A percentile compares a stretch with the other conserved stretches of the same genome.
Evolutionary conservation across 1,139 yeast species (phyloP).

Genomic region (Wickerhamiella pararugosa): DNA sequence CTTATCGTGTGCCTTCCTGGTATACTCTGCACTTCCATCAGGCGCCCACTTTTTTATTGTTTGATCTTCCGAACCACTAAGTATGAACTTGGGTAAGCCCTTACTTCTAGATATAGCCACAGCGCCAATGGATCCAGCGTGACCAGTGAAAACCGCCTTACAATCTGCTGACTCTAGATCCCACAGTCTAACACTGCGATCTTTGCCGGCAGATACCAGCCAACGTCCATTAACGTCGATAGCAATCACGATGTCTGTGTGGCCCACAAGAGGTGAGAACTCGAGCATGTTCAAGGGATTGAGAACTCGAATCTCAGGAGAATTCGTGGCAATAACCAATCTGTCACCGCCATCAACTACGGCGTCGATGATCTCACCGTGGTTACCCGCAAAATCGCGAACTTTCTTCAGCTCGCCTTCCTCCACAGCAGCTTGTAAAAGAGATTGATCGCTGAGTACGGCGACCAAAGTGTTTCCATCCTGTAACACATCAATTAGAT

Average conservation of each 20-base stretch:
- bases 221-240: slow-evolving; percentile 73
- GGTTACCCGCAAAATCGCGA: slow-evolving; percentile 59
- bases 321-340: slow-evolving; percentile 67
- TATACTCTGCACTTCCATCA: slow-evolving; percentile 36
- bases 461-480: slow-evolving; percentile 20
- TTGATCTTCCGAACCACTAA: slow-evolving; percentile 80
- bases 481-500: slow-evolving; percentile 6
- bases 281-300: slow-evolving; percentile 27
- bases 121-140: slow-evolving; percentile 76
- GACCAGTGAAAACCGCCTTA: slow-evolving; percentile 63
- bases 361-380: slow-evolving; percentile 80
- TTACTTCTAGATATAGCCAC: slow-evolving; percentile 48
- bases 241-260: slow-evolving; percentile 68
- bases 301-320: slow-evolving; percentile 74
- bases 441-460: slow-evolving; percentile 73
- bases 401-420: slow-evolving; percentile 18
- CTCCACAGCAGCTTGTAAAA: slow-evolving; percentile 31
- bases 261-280: slow-evolving; percentile 49
- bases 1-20: slow-evolving; percentile 93
- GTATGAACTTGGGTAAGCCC: slow-evolving; percentile 48
- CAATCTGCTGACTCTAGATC: slow-evolving; percentile 37
- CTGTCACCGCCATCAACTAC: background rate
- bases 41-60: slow-evolving; percentile 83
- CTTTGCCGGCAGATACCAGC: slow-evolving; percentile 92
- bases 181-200: slow-evolving; percentile 77